Evolutionary conservation across 148 eudicot species (phyloP).

Genomic region (Rhododendron mucronatum): DNA sequence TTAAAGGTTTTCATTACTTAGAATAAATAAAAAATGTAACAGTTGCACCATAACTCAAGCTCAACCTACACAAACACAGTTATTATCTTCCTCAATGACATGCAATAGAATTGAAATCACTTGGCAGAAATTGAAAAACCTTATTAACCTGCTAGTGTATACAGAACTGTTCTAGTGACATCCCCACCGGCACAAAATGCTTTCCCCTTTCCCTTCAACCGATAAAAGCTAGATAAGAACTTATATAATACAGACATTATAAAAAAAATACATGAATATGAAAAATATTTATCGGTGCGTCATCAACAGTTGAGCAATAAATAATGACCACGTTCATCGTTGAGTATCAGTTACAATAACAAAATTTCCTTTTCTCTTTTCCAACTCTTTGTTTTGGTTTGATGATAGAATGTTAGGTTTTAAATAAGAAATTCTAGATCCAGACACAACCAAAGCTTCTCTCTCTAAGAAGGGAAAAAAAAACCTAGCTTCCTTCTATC

Average conservation of each 20-base stretch:
- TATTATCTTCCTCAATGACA: background rate
- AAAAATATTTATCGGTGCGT: background rate
- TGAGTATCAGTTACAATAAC: background rate
- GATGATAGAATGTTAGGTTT: background rate
- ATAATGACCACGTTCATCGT: background rate
- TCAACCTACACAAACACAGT: background rate
- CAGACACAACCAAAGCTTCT: too few species aligned
- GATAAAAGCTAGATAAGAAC: background rate
- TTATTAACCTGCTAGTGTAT: constrained; percentile 6
- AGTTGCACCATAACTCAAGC: background rate
- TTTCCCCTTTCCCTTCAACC: constrained; percentile 25
- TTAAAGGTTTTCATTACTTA: background rate
- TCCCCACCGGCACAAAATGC: constrained; percentile 43
- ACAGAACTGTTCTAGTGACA: constrained; percentile 6
- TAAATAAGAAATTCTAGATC: background rate
- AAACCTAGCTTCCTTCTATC: too few species aligned
- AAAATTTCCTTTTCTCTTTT: background rate
- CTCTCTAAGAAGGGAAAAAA: too few species aligned
- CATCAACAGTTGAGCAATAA: background rate
- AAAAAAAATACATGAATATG: background rate
- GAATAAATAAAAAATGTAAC: background rate
- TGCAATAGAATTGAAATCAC: background rate
- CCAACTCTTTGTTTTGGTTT: background rate
- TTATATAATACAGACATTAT: background rate
- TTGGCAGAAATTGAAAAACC: background rate